Percentiles rank a stretch among this genome's conserved stretches.
phyloP scores from a whole-genome alignment of 306 rosid genomes.

The Fagus crenata region DNA sequence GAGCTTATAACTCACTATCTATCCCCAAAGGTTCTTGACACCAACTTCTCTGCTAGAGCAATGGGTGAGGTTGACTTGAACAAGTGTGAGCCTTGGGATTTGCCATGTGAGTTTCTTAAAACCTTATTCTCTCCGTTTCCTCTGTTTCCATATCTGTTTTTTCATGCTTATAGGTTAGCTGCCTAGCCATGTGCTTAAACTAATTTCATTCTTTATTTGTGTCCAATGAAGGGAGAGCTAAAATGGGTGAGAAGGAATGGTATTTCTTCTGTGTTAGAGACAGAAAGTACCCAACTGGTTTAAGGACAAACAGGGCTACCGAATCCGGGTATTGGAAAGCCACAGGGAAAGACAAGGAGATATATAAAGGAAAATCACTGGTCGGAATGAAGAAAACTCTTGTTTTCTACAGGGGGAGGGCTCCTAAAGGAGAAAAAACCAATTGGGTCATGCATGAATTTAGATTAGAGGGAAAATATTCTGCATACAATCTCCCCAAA shows the following conservation, averaged over 20 bases:
- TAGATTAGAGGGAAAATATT: constrained; percentile 55
- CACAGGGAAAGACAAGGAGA: constrained; percentile 87
- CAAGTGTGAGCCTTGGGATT: constrained; percentile 94
- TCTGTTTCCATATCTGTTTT: too few relatives aligned
- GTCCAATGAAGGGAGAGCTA: constrained; percentile 57
- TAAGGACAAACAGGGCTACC: constrained; percentile 86
- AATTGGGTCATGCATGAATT: constrained; percentile 95
- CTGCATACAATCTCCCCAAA: constrained; percentile 38
- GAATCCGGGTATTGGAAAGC: constrained; percentile 92
- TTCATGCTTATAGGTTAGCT: neutral
- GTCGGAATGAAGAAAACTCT: constrained; percentile 95
- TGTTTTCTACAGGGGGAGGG: constrained; percentile 88
- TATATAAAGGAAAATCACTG: constrained; percentile 42
- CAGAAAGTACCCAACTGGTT: constrained; percentile 81
- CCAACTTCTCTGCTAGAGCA: constrained; percentile 53
- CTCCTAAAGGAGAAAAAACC: constrained; percentile 70
- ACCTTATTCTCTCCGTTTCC: neutral
- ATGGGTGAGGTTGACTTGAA: constrained; percentile 80
- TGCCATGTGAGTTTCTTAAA: constrained; percentile 62
- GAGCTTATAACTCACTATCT: constrained; percentile 79
- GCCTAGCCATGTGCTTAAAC: neutral
- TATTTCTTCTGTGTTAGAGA: constrained; percentile 79
- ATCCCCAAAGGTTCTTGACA: constrained; percentile 58
- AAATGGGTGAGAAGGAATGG: constrained; percentile 86
- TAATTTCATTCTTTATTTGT: neutral